Evolutionary conservation across 345 rosid genomes (phyloP).

Genomic region (Syzygium aromaticum): DNA sequence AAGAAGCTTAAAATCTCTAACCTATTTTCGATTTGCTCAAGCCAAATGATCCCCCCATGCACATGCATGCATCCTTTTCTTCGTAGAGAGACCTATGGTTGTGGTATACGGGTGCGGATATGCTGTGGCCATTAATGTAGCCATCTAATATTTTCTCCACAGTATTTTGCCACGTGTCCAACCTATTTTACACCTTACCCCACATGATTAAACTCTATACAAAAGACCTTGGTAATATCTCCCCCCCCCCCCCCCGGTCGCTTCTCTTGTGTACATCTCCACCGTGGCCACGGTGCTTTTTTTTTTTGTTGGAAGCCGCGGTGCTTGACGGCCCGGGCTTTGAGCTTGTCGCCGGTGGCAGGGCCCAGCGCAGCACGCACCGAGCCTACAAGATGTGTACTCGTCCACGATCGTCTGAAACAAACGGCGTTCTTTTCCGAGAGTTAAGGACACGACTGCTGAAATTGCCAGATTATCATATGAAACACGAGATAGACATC

Average conservation of each 20-base stretch:
- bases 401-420: background rate
- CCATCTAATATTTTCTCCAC: background rate
- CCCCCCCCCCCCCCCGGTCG: background rate
- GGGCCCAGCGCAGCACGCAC: background rate
- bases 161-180: background rate
- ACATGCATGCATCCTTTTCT: background rate
- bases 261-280: background rate
- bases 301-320: too few species aligned
- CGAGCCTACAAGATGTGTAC: background rate
- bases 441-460: background rate
- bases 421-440: background rate
- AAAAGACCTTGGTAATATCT: background rate
- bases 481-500: background rate
- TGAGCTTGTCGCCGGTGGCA: background rate
- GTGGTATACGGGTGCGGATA: background rate
- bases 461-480: background rate
- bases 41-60: background rate
- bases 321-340: background rate
- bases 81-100: background rate
- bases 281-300: background rate
- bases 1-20: background rate
- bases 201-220: background rate
- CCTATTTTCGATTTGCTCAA: background rate
- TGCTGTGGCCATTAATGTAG: background rate
- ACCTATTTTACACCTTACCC: background rate